Base-by-base conservation (phyloP, 2,329 filamentous ascomycete genomes). In the Didymosphaeria variabile region DNA sequence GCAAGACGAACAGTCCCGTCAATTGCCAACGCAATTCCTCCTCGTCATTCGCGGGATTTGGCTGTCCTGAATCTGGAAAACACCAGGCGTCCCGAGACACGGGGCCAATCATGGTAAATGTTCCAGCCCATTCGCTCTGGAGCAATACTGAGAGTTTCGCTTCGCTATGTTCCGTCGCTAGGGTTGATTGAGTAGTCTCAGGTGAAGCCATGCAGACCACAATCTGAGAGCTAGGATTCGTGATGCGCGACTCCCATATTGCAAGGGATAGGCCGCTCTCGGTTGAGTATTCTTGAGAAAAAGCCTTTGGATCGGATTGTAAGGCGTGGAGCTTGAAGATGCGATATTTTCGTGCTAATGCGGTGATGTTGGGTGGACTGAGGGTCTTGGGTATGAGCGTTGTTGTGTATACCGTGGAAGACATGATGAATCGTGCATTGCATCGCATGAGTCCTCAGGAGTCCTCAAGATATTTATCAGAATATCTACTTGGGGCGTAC, bases 61-160 rank as follows among this genome's bases (percentile, higher is more conserved):
- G 54, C 19, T 60, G 58, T 10, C 47, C 46, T 17, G 58, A 60
- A 12, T 42, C 13, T 4, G 58, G 54, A 26, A 32, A 47, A 21
- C 47, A n/a, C 36, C 50, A 57, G n/a, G 49, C 53, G 2, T 44
- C 10, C 2, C n/a, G 58, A 2, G 58, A 40, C 6, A 60, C 54
- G 13, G 54, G 58, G 19, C 58, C 58, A n/a, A 57, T 46, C 17
- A 60, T 21, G 13, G 58, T 60, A 32, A 60, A 60, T n/a, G 40
- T 57, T 15, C 58, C 53, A n/a, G 46, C 49, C 58, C 58, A 60
- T 29, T 56, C 53, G 31, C 54, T 55, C 4, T 47, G 26, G 2
- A 60, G 31, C 40, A 57, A 36, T 9, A 29, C 32, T 23, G 29
- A 29, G 10, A 57, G 12, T 12, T 12, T 26, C 15, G 8, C 17